Conservation (phyloP, 352 stramenopile species). For the Aphanomyces cochlioides region DNA sequence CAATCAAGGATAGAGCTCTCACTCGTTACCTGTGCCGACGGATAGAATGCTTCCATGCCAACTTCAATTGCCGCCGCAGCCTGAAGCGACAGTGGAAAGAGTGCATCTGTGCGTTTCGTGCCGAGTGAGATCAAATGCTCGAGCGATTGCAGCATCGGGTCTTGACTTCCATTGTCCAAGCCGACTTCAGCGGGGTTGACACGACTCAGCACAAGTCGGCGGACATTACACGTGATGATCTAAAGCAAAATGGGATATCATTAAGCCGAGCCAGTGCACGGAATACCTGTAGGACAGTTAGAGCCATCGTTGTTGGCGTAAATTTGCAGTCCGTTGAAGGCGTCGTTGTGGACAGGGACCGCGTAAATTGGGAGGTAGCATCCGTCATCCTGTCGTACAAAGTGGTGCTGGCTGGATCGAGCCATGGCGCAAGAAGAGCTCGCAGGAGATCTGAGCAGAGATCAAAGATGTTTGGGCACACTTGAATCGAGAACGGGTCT, state of each 20-base stretch:
- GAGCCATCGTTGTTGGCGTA: conserved; percentile 61
- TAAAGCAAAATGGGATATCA: conserved; percentile 22
- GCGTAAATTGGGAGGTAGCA: conserved; percentile 34
- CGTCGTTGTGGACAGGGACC: background rate
- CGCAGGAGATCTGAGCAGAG: conserved; percentile 63
- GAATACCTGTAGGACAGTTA: conserved; percentile 57
- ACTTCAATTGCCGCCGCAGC: conserved; percentile 78
- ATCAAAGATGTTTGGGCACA: conserved; percentile 68
- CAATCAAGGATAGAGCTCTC: background rate
- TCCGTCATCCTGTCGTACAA: conserved; percentile 37
- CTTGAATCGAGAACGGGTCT: conserved; percentile 79
- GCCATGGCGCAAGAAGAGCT: conserved; percentile 56
- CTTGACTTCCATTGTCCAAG: conserved; percentile 42
- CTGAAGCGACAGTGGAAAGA: conserved; percentile 80
- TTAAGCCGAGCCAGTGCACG: too few relatives aligned
- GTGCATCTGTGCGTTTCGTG: conserved; percentile 70
- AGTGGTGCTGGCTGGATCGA: conserved; percentile 32
- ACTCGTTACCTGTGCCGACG: conserved; percentile 48
- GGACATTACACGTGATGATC: conserved; percentile 76
- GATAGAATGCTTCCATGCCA: conserved; percentile 83
- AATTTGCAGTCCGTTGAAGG: conserved; percentile 31
- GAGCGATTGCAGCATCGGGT: conserved; percentile 56
- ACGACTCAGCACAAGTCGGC: conserved; percentile 70
- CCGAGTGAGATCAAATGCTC: conserved; percentile 78
- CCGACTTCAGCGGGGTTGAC: conserved; percentile 73